A percentile compares a stretch with the other conserved stretches of the same genome.
phyloP scores from a whole-genome alignment of 345 rosid genomes.

The Fremontodendron californicum region DNA sequence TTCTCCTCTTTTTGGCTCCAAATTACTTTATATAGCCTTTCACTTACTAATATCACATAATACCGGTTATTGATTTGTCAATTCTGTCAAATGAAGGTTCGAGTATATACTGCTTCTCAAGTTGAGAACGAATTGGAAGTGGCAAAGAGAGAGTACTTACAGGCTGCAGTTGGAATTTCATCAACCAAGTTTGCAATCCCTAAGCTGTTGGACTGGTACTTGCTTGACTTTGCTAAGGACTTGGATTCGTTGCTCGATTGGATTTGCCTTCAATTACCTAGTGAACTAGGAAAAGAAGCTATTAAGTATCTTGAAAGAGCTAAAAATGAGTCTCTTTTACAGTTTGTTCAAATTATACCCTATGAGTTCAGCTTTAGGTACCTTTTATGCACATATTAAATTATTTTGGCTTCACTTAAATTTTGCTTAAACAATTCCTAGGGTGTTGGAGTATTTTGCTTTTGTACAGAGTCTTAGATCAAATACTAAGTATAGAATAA shows the following conservation, averaged over 20 bases:
- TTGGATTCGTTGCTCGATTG: slow-evolving; percentile 71
- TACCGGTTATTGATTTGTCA: slow-evolving; percentile 19
- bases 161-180: slow-evolving; percentile 71
- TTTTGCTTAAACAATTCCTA: slow-evolving; percentile 14
- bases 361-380: slow-evolving; percentile 79
- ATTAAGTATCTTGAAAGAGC: slow-evolving; percentile 59
- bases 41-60: background rate
- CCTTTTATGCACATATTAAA: slow-evolving; percentile 40
- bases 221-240: slow-evolving; percentile 84
- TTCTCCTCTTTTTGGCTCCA: slow-evolving; percentile 5
- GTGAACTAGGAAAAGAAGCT: slow-evolving; percentile 66
- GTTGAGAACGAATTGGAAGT: slow-evolving; percentile 63
- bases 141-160: slow-evolving; percentile 73
- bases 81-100: slow-evolving; percentile 43
- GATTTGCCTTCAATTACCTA: slow-evolving; percentile 84
- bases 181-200: slow-evolving; percentile 53
- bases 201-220: slow-evolving; percentile 76
- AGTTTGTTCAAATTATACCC: slow-evolving; percentile 54
- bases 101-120: slow-evolving; percentile 57
- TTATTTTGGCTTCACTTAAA: slow-evolving; percentile 10
- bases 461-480: slow-evolving; percentile 33
- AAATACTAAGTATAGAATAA: slow-evolving; percentile 24
- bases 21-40: background rate
- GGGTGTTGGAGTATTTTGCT: slow-evolving; percentile 20
- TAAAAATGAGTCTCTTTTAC: slow-evolving; percentile 37